Conservation (phyloP, 805 yeast species). For the Priceomyces carsonii region DNA sequence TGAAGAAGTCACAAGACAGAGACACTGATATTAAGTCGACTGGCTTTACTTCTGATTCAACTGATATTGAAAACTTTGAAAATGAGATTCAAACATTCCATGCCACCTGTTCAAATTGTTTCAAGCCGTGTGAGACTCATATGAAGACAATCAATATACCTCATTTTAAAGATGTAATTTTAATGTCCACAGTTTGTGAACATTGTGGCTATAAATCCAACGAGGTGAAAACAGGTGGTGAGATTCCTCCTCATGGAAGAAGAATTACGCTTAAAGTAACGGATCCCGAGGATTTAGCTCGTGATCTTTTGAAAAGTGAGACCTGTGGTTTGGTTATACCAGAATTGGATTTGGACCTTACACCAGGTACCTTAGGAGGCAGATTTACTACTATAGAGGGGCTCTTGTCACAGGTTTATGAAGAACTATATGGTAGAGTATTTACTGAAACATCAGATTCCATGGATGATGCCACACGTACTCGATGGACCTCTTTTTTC, state of each 20-base stretch:
- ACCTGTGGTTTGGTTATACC: conserved; percentile 86
- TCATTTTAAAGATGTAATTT: conserved; percentile 94
- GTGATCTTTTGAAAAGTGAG: conserved; percentile 94
- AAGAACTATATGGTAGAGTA: conserved; percentile 83
- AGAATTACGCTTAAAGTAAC: conserved; percentile 71
- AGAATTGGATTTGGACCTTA: conserved; percentile 84
- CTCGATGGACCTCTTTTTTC: conserved; percentile 83
- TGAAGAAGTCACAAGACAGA: conserved; percentile 7
- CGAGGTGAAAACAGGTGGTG: conserved; percentile 99
- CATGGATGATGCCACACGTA: conserved; percentile 75
- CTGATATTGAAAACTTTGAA: conserved; percentile 80
- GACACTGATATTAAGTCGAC: conserved; percentile 34
- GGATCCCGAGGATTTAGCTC: conserved; percentile 88
- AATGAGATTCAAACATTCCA: conserved; percentile 92
- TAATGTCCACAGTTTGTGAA: conserved; percentile 93
- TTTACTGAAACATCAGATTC: conserved; percentile 87
- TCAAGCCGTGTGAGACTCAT: conserved; percentile 80
- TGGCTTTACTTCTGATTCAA: conserved; percentile 66
- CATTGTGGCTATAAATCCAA: conserved; percentile 94
- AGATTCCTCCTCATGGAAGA: conserved; percentile 83
- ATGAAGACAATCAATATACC: conserved; percentile 98
- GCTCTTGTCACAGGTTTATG: conserved; percentile 80
- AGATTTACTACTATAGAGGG: conserved; percentile 98
- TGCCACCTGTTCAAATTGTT: conserved; percentile 92
- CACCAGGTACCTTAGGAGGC: conserved; percentile 97